Percentiles rank a stretch among this genome's conserved stretches.
Conservation (phyloP, 345 rosid genomes). For the Cardiospermum halicacabum region DNA sequence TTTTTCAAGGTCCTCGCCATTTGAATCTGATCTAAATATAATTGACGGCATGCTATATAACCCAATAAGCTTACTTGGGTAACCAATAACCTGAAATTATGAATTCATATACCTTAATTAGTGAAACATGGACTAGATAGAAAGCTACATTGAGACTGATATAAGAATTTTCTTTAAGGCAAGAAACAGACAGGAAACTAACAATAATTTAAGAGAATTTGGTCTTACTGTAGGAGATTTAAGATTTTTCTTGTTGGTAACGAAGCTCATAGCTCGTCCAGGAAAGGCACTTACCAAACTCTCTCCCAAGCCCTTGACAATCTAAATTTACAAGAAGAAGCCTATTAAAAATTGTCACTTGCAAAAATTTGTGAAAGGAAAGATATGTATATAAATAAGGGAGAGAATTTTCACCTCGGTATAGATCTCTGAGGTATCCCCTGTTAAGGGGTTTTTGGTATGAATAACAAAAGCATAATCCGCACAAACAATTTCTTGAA, state of each 20-base stretch:
- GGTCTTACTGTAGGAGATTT: constrained; percentile 30
- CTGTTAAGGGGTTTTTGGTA: constrained; percentile 39
- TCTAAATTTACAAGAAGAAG: constrained; percentile 18
- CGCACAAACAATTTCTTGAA: constrained; percentile 39
- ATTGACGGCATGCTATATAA: constrained; percentile 27
- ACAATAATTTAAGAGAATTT: constrained; percentile 1
- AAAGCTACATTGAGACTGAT: not conserved
- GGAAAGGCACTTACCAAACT: constrained; percentile 38
- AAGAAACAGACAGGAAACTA: not conserved
- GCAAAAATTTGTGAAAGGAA: not conserved
- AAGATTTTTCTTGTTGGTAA: constrained; percentile 29
- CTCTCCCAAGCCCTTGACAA: constrained; percentile 47
- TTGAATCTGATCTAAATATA: constrained; percentile 42
- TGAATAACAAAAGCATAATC: constrained; percentile 46
- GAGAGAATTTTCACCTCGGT: constrained; percentile 26
- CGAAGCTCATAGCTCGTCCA: constrained; percentile 41
- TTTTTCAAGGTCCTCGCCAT: constrained; percentile 41
- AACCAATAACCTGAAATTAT: constrained; percentile 29
- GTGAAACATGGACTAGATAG: not conserved
- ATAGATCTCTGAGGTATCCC: constrained; percentile 36
- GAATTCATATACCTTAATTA: not conserved
- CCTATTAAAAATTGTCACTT: not conserved
- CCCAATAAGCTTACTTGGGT: constrained; percentile 37
- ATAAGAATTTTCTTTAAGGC: not conserved
- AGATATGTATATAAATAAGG: too few relatives aligned